Evolutionary conservation across 139 green algal genomes (phyloP).

Genomic region (Trebouxia sp.): DNA sequence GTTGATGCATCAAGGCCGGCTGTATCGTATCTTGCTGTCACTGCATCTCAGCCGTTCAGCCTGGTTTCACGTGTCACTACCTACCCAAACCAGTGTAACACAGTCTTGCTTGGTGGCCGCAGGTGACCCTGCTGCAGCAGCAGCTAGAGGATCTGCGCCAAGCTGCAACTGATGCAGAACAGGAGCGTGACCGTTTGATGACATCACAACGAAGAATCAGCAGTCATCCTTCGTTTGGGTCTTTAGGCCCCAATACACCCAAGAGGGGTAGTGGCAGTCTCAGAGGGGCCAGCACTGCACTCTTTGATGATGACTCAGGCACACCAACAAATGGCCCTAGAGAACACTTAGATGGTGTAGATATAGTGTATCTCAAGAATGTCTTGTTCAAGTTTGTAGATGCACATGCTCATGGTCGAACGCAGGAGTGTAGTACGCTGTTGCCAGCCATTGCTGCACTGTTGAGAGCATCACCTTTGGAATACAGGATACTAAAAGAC

Average conservation of each 20-base stretch:
- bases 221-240: not conserved
- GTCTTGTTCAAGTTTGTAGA: constrained; percentile 76
- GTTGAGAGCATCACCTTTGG: constrained; percentile 52
- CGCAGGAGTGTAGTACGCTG: constrained; percentile 54
- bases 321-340: constrained; percentile 5
- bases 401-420: constrained; percentile 41
- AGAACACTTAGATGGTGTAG: constrained; percentile 39
- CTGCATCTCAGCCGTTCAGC: too few species aligned
- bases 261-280: constrained; percentile 23
- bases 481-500: constrained; percentile 46
- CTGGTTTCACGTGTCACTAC: too few species aligned
- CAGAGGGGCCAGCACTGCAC: not conserved
- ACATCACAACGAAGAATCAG: constrained; percentile 4
- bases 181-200: constrained; percentile 40
- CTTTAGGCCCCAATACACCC: not conserved
- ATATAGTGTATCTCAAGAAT: constrained; percentile 74
- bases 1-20: too few species aligned
- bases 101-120: not conserved
- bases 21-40: too few species aligned
- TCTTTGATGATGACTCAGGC: constrained; percentile 7
- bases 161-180: constrained; percentile 28
- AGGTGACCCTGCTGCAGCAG: constrained; percentile 26
- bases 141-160: constrained; percentile 29
- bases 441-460: constrained; percentile 66
- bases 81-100: too few species aligned